Percentiles rank a stretch among this genome's conserved stretches.
These are phyloP conservation scores for Mycena leptocephala DNA, from an alignment of 768 basidiomycete genomes.

Conservation along the genomic window DNA sequence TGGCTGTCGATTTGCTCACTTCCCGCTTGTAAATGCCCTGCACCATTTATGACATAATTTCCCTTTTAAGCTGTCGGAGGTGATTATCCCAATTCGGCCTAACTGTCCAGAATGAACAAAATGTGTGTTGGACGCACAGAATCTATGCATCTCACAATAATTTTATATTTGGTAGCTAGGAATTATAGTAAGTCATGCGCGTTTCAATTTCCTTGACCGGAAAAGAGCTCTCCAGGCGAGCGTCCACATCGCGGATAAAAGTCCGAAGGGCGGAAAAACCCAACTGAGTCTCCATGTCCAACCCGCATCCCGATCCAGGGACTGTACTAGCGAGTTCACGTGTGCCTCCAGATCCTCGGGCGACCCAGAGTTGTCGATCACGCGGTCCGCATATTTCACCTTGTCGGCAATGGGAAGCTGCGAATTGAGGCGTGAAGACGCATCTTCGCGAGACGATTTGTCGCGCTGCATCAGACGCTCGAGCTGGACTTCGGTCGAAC, in stretches of 20 bases:
- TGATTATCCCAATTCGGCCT: too few relatives aligned
- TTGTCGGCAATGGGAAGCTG: conserved; percentile 89
- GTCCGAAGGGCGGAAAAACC: conserved; percentile 70
- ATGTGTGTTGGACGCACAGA: too few relatives aligned
- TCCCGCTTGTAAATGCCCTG: too few relatives aligned
- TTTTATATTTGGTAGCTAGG: too few relatives aligned
- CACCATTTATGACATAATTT: background rate
- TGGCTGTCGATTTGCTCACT: too few relatives aligned
- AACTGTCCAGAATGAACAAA: too few relatives aligned
- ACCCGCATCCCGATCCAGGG: conserved; percentile 63
- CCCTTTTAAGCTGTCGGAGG: background rate
- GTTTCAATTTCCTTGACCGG: conserved; percentile 20
- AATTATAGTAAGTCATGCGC: too few relatives aligned
- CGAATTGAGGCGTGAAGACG: conserved; percentile 80
- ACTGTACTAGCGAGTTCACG: conserved; percentile 64
- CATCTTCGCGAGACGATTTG: conserved; percentile 74
- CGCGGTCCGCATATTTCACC: conserved; percentile 85
- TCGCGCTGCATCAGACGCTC: conserved; percentile 88
- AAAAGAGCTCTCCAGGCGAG: conserved; percentile 42
- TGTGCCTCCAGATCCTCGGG: conserved; percentile 73
- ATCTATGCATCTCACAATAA: too few relatives aligned
- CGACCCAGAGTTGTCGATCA: conserved; percentile 92
- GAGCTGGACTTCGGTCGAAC: conserved; percentile 88
- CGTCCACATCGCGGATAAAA: conserved; percentile 60
- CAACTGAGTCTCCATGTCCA: conserved; percentile 77